Percentiles rank a stretch among this genome's conserved stretches.
Evolutionary conservation across 192 early-diverging fungal species (phyloP).

Genomic region (Backusella westeae): DNA sequence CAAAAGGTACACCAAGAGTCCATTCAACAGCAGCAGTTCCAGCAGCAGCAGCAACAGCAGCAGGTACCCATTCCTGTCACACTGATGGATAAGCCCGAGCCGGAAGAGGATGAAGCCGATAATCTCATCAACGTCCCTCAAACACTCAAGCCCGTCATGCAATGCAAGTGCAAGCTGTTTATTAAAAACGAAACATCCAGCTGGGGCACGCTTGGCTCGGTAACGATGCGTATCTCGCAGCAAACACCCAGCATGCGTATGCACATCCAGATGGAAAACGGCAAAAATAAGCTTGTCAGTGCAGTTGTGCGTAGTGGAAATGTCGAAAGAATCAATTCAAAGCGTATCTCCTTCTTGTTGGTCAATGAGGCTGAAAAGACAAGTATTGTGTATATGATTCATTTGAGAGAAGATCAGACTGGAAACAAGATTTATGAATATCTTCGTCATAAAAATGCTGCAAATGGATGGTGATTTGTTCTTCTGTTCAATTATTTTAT

Average conservation of each 20-base stretch:
- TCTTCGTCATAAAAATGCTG: conserved; percentile 30
- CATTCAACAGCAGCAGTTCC: conserved; percentile 23
- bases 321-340: conserved; percentile 43
- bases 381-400: conserved; percentile 54
- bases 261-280: conserved; percentile 45
- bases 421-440: conserved; percentile 48
- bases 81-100: not conserved
- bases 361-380: conserved; percentile 41
- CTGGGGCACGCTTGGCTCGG: conserved; percentile 47
- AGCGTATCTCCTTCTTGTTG: conserved; percentile 48
- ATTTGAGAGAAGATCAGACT: conserved; percentile 52
- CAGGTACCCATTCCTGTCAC: not conserved
- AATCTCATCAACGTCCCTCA: conserved; percentile 26
- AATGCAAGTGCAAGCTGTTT: conserved; percentile 46
- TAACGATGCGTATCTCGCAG: conserved; percentile 43
- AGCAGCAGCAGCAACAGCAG: not conserved
- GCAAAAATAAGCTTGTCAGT: conserved; percentile 47
- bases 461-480: conserved; percentile 15
- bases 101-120: not conserved
- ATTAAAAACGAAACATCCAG: conserved; percentile 51
- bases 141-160: conserved; percentile 36
- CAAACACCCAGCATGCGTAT: conserved; percentile 49
- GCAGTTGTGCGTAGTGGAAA: conserved; percentile 47
- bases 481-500: not conserved
- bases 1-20: conserved; percentile 38